Evolutionary conservation across 208 protist genomes (phyloP), one percentile per base, ranked within the genome.

Genomic region (Balamuthia mandrillaris): DNA sequence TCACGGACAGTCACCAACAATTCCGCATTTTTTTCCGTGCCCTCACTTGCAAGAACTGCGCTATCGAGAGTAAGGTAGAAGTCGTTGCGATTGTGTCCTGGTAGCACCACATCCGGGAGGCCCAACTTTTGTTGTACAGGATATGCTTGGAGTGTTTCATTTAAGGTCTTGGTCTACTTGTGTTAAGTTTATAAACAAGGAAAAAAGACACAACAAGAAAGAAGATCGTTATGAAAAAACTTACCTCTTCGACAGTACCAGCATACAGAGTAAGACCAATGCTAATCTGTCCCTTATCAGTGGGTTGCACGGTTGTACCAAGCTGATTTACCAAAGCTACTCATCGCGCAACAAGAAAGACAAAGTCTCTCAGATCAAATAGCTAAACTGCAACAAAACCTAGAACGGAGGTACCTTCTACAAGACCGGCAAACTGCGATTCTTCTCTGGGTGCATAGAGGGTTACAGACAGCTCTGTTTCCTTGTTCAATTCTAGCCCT

Each of bases 1-100:
- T 84, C 77, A 21, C 54, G 52, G 12, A 84, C 77, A 35, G 42
- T 42, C 6, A 84, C 31, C 2, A 84, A 16, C 0, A 84, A 44
- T 47, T 84, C 77, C 16, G 70, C 27, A 70, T 84, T 84, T 41
- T 84, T 70, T 9, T 70, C 77, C 14, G 47, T 49, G 24, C 47
- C 70, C 58, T 84, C 77, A 16, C 56, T 56, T 18, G 77, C 21
- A 2, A 84, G 41, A 14, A 29, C 24, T 37, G 77, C 77, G 39
- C 77, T 84, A 29, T 84, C 77, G 16, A 84, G 77, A 24, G 31
- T 72, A 27, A 84, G 33, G 60, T 84, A 84, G 29, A 84, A 24
- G 39, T 84, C 77, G 60, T 84, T 65, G 4, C 66, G 66, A 42
- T 42, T 52, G 60, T 31, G 27, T 47, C 4, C 37, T 29, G 35